Percentiles rank a stretch among this genome's conserved stretches.
Evolutionary conservation across 148 eudicot genomes (phyloP).

Genomic region (Euryodendron excelsum): DNA sequence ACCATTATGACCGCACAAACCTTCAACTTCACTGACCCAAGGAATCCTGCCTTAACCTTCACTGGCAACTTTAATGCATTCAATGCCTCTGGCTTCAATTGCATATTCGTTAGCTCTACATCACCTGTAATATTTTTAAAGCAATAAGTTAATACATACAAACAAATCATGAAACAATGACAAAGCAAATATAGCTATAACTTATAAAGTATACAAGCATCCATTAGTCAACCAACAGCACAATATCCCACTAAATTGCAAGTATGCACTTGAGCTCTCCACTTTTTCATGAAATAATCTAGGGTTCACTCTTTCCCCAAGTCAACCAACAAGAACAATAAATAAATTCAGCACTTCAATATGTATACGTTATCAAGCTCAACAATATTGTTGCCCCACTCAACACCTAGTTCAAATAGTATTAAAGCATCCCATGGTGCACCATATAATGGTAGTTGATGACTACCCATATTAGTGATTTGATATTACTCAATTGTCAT

Average conservation of each 20-base stretch:
- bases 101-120: conserved; percentile 94
- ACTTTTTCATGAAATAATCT: too few species aligned
- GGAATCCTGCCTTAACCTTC: conserved; percentile 96
- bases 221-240: neutral
- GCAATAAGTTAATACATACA: neutral
- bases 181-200: neutral
- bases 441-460: too few species aligned
- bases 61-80: conserved; percentile 92
- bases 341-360: neutral
- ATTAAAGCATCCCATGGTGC: neutral
- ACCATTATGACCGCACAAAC: conserved; percentile 36
- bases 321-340: neutral
- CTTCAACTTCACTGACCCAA: conserved; percentile 96
- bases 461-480: too few species aligned
- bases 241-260: neutral
- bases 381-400: neutral
- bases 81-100: conserved; percentile 92
- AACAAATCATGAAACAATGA: neutral
- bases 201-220: neutral
- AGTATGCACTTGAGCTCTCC: neutral
- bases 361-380: neutral
- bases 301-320: neutral
- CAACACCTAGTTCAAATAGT: neutral
- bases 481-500: too few species aligned
- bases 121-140: conserved; percentile 52